A percentile compares a stretch with the other conserved stretches of the same genome.
phyloP scores from a whole-genome alignment of 768 basidiomycete species.

The Hirschioporus abietinus region DNA sequence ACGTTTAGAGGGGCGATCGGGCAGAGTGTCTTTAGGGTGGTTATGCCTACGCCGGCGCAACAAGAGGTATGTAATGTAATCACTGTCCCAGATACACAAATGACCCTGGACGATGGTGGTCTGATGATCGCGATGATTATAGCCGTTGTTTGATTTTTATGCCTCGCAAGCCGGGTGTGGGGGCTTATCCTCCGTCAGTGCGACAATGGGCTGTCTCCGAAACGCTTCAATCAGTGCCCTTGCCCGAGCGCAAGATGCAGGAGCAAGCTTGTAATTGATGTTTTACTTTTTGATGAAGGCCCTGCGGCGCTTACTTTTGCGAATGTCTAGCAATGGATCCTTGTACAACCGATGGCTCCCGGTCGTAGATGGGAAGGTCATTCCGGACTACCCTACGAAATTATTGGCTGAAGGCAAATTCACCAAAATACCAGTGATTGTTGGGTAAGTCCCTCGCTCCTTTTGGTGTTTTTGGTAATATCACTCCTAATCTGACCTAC shows the following conservation, averaged over 20 bases:
- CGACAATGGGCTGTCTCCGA: slow-evolving; percentile 43
- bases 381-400: slow-evolving; percentile 46
- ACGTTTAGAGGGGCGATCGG: slow-evolving; percentile 54
- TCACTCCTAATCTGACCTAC: slow-evolving; percentile 3
- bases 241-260: slow-evolving; percentile 50
- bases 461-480: not conserved
- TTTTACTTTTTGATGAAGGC: slow-evolving; percentile 36
- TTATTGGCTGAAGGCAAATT: slow-evolving; percentile 41
- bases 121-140: not conserved
- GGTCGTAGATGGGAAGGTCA: slow-evolving; percentile 47
- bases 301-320: slow-evolving; percentile 9
- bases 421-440: slow-evolving; percentile 48
- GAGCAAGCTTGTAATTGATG: slow-evolving; percentile 39
- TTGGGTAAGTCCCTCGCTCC: slow-evolving; percentile 41
- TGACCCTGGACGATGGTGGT: not conserved
- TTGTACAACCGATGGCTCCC: slow-evolving; percentile 47
- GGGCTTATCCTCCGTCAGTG: slow-evolving; percentile 16
- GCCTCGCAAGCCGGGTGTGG: slow-evolving; percentile 46
- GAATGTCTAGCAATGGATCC: slow-evolving; percentile 13
- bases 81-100: not conserved
- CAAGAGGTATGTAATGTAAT: slow-evolving; percentile 34
- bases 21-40: slow-evolving; percentile 54
- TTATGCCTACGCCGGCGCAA: slow-evolving; percentile 46
- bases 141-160: slow-evolving; percentile 51
- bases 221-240: slow-evolving; percentile 45